These are phyloP conservation scores for Phoma sp. DNA, from an alignment of 2,329 filamentous ascomycete genomes.

Conservation along the genomic window DNA sequence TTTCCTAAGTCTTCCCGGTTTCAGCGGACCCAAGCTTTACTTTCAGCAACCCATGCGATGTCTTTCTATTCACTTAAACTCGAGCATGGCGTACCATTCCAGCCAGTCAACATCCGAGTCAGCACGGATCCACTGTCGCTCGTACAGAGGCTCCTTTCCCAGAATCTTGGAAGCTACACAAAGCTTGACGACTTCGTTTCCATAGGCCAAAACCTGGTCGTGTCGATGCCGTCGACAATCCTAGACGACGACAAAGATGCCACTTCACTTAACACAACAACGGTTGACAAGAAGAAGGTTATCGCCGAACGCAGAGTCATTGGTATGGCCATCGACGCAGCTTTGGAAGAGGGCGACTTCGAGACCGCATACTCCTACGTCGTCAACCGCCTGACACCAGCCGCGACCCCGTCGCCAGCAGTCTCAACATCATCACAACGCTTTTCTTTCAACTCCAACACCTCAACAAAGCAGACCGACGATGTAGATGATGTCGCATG, in stretches of 20 bases:
- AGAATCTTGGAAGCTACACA: slow-evolving; percentile 76
- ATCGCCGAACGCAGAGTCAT: slow-evolving; percentile 70
- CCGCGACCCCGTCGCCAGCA: slow-evolving; percentile 33
- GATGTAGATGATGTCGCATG: slow-evolving; percentile 72
- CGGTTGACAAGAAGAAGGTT: slow-evolving; percentile 41
- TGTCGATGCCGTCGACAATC: slow-evolving; percentile 41
- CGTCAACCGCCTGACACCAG: slow-evolving; percentile 65
- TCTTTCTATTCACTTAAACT: slow-evolving; percentile 78
- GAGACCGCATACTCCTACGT: slow-evolving; percentile 88
- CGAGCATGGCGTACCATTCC: slow-evolving; percentile 80
- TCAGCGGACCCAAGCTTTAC: slow-evolving; percentile 65
- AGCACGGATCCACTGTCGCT: slow-evolving; percentile 77
- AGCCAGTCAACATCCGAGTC: slow-evolving; percentile 77
- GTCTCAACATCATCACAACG: slow-evolving; percentile 29
- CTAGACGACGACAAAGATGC: slow-evolving; percentile 60
- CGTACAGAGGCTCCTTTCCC: slow-evolving; percentile 74
- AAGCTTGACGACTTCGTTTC: slow-evolving; percentile 74
- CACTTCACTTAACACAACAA: slow-evolving; percentile 20
- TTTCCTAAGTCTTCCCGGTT: slow-evolving; percentile 61
- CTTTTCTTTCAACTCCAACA: slow-evolving; percentile 28
- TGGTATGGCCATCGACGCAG: slow-evolving; percentile 80
- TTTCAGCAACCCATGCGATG: slow-evolving; percentile 75
- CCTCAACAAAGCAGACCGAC: slow-evolving; percentile 24
- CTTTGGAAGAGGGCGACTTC: slow-evolving; percentile 77
- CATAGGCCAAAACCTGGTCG: slow-evolving; percentile 70